phyloP scores from a whole-genome alignment of 306 rosid species.

The Ormosia emarginata region DNA sequence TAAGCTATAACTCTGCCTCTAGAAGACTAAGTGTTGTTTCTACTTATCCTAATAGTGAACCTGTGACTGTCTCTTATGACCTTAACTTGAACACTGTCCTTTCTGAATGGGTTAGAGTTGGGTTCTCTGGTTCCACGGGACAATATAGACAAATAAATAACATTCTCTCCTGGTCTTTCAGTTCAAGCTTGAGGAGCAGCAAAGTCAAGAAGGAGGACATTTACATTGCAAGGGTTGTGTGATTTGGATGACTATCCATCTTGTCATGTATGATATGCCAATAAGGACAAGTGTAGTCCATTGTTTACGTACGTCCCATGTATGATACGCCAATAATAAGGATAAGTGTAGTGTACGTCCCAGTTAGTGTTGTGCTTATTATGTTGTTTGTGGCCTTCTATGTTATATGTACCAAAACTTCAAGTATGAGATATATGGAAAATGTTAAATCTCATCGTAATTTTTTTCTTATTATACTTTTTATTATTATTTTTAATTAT shows the following conservation, averaged over 20 bases:
- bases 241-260: neutral
- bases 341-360: too few relatives aligned
- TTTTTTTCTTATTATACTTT: too few relatives aligned
- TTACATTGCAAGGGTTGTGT: neutral
- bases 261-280: neutral
- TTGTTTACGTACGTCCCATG: neutral
- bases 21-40: neutral
- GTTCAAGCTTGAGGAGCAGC: neutral
- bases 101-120: constrained; percentile 2
- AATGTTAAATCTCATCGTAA: too few relatives aligned
- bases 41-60: neutral
- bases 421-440: too few relatives aligned
- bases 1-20: neutral
- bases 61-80: neutral
- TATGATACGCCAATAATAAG: too few relatives aligned
- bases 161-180: constrained; percentile 10
- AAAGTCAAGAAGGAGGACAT: neutral
- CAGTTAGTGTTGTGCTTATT: too few relatives aligned
- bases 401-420: too few relatives aligned
- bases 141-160: neutral
- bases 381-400: too few relatives aligned
- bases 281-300: neutral
- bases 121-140: constrained; percentile 7
- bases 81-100: neutral
- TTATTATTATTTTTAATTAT: too few relatives aligned